Evolutionary conservation across 1,284 basidiomycete genomes (phyloP), one percentile per base, ranked within the genome.

Genomic region (Cryptococcus deneoformans): DNA sequence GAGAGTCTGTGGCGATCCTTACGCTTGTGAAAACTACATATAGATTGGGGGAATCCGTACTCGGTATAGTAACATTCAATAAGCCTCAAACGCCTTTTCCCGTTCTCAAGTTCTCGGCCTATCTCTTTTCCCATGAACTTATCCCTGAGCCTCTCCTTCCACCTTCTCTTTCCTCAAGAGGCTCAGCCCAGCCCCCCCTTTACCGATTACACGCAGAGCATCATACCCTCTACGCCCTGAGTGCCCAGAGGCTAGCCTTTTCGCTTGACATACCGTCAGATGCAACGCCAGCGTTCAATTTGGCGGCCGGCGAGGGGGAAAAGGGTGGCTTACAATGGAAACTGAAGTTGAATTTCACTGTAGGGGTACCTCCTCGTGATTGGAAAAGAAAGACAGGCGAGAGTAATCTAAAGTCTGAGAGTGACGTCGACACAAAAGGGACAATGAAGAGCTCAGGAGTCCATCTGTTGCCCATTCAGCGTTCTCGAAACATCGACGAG

Each of bases 221-320:
- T 59, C 86, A 90, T 65, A 82, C 86, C 0, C 85, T 87, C 5
- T 86, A 90, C 68, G 84, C 87, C 2, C 77, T 86, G 8, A 84
- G 87, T 49, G 85, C 86, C 0, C 79, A 86, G 2, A 85, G 91
- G 36, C 85, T 88, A 42, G 86, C 88, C 0, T 95, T 95, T 76
- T 82, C 87, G 6, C 83, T 96, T 2, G 90, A 92, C 69, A 93
- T 96, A 57, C 92, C 92, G 0, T 85, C 86, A 1, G 92, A 94
- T 61, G 90, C 87, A 0, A 88, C 88, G 53, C 92, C 92, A 0
- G 87, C 86, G 0, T 95, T 95, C 74, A 63, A 69, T 0, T 71
- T 82, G 11, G 65, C 64, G 3, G 76, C 77, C 76, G 86, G 70
- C 77, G 86, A 67, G 43, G 16, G 65, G 1, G 58, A 58, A 8